Conservation (phyloP, 257 asterid species). For the Scutellaria minor region DNA sequence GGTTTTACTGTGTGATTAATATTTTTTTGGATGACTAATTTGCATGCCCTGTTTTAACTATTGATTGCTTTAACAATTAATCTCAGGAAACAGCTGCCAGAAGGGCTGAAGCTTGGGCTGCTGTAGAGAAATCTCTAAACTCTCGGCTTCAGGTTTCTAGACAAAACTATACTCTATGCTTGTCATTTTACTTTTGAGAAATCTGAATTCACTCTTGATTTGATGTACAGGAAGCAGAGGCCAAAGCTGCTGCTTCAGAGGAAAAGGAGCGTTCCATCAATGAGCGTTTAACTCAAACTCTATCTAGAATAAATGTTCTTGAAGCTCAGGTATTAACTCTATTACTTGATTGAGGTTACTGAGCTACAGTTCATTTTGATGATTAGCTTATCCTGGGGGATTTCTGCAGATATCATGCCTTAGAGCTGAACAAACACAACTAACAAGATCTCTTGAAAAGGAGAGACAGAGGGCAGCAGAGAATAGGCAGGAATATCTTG, state of each 20-base stretch:
- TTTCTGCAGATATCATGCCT: slow-evolving; percentile 91
- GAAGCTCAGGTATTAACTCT: slow-evolving; percentile 83
- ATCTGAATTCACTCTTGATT: slow-evolving; percentile 30
- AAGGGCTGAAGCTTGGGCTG: slow-evolving; percentile 97
- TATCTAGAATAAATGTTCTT: slow-evolving; percentile 96
- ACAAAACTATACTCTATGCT: slow-evolving; percentile 28
- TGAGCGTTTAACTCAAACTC: slow-evolving; percentile 93
- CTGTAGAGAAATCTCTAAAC: slow-evolving; percentile 89
- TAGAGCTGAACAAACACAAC: slow-evolving; percentile 97
- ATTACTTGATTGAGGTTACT: slow-evolving; percentile 21
- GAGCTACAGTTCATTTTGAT: slow-evolving; percentile 31
- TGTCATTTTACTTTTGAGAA: slow-evolving; percentile 23
- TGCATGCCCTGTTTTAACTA: slow-evolving; percentile 18
- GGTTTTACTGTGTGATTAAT: slow-evolving; percentile 52
- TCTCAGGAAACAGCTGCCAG: slow-evolving; percentile 91
- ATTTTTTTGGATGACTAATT: slow-evolving; percentile 23
- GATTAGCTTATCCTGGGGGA: slow-evolving; percentile 41
- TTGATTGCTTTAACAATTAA: slow-evolving; percentile 27
- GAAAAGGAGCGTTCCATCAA: slow-evolving; percentile 92
- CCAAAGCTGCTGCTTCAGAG: slow-evolving; percentile 92
- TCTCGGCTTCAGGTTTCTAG: slow-evolving; percentile 90
- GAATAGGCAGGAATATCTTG: slow-evolving; percentile 89
- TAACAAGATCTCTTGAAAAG: slow-evolving; percentile 85
- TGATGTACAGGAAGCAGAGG: slow-evolving; percentile 84
- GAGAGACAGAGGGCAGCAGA: slow-evolving; percentile 93